A percentile compares a stretch with the other conserved stretches of the same genome.
Evolutionary conservation across 2,329 filamentous ascomycete species (phyloP).

Genomic region (Botrytis byssoidea): DNA sequence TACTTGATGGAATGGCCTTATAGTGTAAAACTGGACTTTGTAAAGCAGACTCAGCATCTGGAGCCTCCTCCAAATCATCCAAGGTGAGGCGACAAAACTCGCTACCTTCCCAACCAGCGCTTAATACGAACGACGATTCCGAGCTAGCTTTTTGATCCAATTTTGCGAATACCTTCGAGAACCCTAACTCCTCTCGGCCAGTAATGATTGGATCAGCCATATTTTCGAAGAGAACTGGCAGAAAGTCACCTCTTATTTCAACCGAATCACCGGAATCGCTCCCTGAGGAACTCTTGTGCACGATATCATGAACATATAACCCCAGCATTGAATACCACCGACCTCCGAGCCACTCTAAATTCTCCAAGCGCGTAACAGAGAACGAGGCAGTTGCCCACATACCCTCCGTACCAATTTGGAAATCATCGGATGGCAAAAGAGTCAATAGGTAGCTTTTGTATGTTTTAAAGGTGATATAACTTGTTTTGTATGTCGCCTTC

Average conservation of each 20-base stretch:
- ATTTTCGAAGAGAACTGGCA: slow-evolving; percentile 54
- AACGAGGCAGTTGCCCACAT: slow-evolving; percentile 40
- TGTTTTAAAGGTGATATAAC: slow-evolving; percentile 44
- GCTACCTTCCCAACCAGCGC: slow-evolving; percentile 28
- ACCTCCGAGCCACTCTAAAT: slow-evolving; percentile 61
- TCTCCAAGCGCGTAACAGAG: slow-evolving; percentile 44
- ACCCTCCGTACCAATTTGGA: slow-evolving; percentile 36
- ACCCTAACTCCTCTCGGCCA: slow-evolving; percentile 53
- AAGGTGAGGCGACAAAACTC: slow-evolving; percentile 26
- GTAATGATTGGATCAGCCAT: slow-evolving; percentile 59
- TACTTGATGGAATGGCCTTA: neutral
- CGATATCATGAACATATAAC: slow-evolving; percentile 60
- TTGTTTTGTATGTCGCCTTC: slow-evolving; percentile 26
- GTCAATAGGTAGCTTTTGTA: slow-evolving; percentile 42
- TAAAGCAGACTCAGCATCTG: neutral
- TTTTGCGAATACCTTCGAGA: slow-evolving; percentile 50
- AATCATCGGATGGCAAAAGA: slow-evolving; percentile 38
- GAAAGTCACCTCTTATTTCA: slow-evolving; percentile 47
- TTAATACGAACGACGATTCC: slow-evolving; percentile 21
- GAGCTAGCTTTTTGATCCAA: slow-evolving; percentile 21
- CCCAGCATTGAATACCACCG: slow-evolving; percentile 56
- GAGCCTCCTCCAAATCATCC: slow-evolving; percentile 9
- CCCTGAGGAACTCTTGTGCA: slow-evolving; percentile 42
- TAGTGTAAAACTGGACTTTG: neutral
- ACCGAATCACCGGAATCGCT: neutral